Conservation (phyloP, 148 eudicot genomes). For the Vaccinium myrtillus region DNA sequence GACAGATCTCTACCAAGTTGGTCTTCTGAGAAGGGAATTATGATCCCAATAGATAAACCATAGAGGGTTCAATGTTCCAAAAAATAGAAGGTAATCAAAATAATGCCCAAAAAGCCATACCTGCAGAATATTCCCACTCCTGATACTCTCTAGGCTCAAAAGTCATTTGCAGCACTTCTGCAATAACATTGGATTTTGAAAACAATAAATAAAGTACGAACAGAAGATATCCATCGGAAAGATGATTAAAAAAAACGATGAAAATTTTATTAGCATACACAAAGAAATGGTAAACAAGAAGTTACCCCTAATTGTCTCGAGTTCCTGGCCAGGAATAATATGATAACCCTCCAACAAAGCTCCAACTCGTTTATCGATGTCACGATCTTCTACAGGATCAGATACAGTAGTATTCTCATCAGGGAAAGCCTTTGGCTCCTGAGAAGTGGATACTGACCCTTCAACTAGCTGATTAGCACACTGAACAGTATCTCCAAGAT, state of each 20-base stretch:
- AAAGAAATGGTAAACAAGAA: slow-evolving; percentile 7
- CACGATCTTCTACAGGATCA: slow-evolving; percentile 37
- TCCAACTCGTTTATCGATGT: slow-evolving; percentile 79
- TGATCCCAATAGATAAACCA: neutral
- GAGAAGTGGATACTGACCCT: slow-evolving; percentile 28
- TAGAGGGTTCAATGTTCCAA: neutral
- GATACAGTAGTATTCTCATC: slow-evolving; percentile 24
- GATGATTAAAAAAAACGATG: neutral
- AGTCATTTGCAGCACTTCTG: slow-evolving; percentile 67
- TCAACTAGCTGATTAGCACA: slow-evolving; percentile 26
- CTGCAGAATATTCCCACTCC: slow-evolving; percentile 54
- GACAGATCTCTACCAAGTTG: neutral
- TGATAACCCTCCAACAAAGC: slow-evolving; percentile 59
- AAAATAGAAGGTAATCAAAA: neutral
- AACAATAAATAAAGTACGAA: neutral
- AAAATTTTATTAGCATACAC: neutral
- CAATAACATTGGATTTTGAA: slow-evolving; percentile 18
- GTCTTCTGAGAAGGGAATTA: neutral
- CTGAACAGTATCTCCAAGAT: slow-evolving; percentile 47
- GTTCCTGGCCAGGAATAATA: slow-evolving; percentile 74
- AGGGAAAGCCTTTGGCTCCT: slow-evolving; percentile 22
- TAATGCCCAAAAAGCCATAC: slow-evolving; percentile 29
- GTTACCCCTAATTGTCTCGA: slow-evolving; percentile 75
- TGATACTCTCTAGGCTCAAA: slow-evolving; percentile 62
- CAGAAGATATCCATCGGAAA: neutral